Percentiles rank a stretch among this genome's conserved stretches.
Evolutionary conservation across 164 flowering plant genomes (phyloP).

Genomic region (Platanus orientalis): DNA sequence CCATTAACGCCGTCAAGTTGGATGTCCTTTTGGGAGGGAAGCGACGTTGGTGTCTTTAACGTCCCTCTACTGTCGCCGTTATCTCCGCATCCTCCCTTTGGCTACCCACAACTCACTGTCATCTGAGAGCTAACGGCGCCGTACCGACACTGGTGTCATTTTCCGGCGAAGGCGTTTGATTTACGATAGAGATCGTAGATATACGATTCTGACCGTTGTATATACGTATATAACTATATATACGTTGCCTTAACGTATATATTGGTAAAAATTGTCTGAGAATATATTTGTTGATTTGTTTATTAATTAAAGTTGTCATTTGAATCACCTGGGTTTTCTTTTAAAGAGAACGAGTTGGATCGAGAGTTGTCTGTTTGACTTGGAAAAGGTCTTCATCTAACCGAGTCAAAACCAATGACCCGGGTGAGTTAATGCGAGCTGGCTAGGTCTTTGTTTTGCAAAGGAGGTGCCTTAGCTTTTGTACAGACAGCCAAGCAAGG

Average conservation of each 20-base stretch:
- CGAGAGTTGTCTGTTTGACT: too few species aligned
- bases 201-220: background rate
- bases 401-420: too few species aligned
- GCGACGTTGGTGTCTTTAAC: constrained; percentile 23
- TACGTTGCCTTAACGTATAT: background rate
- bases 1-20: constrained; percentile 36
- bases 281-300: background rate
- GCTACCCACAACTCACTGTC: background rate
- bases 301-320: too few species aligned
- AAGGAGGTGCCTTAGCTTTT: too few species aligned
- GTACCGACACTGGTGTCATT: background rate
- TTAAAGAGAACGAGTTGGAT: too few species aligned
- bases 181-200: background rate
- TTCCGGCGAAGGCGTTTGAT: too few species aligned
- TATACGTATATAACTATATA: background rate
- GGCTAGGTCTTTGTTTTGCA: too few species aligned
- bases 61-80: constrained; percentile 38
- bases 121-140: background rate
- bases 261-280: too few species aligned
- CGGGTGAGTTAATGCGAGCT: too few species aligned
- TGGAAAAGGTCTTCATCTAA: too few species aligned
- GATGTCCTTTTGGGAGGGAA: constrained; percentile 26
- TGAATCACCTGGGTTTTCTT: too few species aligned
- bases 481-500: too few species aligned
- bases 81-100: constrained; percentile 16